A percentile compares a stretch with the other conserved stretches of the same genome.
Evolutionary conservation across 768 basidiomycete species (phyloP).

Genomic region (Termitomyces sp.): DNA sequence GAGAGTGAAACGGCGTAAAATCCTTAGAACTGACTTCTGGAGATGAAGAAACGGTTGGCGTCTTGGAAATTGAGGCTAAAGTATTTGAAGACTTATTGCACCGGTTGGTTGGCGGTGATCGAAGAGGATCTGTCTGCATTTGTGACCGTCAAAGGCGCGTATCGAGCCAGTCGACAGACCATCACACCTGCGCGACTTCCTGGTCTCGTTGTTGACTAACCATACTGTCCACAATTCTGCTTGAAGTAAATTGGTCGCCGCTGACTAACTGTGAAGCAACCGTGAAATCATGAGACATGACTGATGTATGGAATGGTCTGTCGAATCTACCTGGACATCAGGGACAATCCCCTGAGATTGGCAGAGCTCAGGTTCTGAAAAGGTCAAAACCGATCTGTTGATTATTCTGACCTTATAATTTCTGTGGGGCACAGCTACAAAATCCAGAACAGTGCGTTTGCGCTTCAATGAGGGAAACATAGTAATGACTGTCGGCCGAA

Average conservation of each 20-base stretch:
- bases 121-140: background rate
- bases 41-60: background rate
- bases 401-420: background rate
- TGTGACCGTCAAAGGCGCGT: background rate
- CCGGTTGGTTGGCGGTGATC: background rate
- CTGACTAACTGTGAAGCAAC: background rate
- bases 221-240: background rate
- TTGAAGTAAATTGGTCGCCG: background rate
- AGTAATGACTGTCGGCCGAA: background rate
- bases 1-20: background rate
- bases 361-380: background rate
- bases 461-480: slow-evolving; percentile 3
- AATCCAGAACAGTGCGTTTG: slow-evolving; percentile 11
- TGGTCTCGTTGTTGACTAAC: background rate
- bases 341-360: background rate
- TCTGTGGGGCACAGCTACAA: slow-evolving; percentile 6
- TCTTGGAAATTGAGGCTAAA: background rate
- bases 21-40: background rate
- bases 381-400: background rate
- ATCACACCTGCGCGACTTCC: slow-evolving; percentile 3
- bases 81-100: background rate
- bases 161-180: background rate
- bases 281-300: background rate
- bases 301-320: background rate
- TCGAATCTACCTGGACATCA: background rate